A percentile compares a stretch with the other conserved stretches of the same genome.
Conservation (phyloP, 306 rosid genomes). For the Cucumis hystrix region DNA sequence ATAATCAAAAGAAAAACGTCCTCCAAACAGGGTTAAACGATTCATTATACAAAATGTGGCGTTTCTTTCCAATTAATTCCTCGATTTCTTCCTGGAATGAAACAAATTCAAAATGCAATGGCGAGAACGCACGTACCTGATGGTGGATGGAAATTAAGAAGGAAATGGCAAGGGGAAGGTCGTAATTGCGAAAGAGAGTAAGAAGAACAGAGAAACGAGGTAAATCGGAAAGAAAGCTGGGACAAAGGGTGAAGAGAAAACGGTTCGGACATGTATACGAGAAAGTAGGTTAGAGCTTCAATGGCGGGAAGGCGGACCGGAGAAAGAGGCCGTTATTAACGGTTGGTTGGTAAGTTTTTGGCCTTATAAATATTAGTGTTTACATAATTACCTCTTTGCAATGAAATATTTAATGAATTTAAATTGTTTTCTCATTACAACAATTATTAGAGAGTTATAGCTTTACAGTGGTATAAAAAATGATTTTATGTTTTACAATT, state of each 20-base stretch:
- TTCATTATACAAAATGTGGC: background rate
- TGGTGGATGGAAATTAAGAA: background rate
- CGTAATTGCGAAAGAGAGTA: background rate
- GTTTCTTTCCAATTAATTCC: background rate
- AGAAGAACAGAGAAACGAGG: background rate
- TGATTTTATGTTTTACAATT: no score
- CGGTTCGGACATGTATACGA: background rate
- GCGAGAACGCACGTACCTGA: background rate
- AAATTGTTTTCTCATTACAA: no score
- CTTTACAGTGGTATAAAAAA: no score
- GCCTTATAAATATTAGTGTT: background rate
- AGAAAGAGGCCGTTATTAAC: conserved; percentile 1
- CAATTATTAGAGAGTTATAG: no score
- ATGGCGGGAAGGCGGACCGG: conserved; percentile 7
- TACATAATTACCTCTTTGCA: background rate
- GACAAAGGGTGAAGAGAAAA: background rate
- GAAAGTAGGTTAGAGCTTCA: background rate
- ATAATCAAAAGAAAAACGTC: background rate
- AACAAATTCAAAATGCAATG: background rate
- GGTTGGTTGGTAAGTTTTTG: background rate
- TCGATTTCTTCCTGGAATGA: background rate
- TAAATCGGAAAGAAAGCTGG: background rate
- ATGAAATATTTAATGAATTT: no score
- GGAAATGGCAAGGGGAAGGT: background rate
- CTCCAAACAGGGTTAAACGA: background rate